Base-by-base conservation (phyloP, 1,139 yeast genomes). In the Kodamaea suecica region DNA sequence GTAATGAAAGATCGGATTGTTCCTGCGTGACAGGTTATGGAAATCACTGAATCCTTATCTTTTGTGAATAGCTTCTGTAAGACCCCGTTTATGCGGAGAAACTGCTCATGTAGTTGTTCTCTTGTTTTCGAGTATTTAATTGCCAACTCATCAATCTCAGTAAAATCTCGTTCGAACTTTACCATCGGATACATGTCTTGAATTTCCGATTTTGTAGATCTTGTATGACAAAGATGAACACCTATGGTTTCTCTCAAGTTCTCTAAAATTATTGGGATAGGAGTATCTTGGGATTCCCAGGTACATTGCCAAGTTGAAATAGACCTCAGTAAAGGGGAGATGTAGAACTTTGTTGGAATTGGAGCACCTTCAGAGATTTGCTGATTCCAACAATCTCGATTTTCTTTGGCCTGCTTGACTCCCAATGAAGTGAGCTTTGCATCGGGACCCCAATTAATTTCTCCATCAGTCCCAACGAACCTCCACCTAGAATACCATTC, bases 211-310 rank as follows among this genome's bases (percentile, higher is more conserved):
- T 63, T 66, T 2, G 67, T 44, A 2, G 74, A 61, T 35, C 92
- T 59, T 51, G 73, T 69, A 53, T 84, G 88, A 53, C 94, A 84
- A 3, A 78, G 59, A 52, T 84, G 85, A 11, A 62, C 63, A 1
- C 92, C 92, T 17, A 79, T 68, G 0, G 81, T 78, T 53, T 84
- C 94, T 35, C 94, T 63, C 4, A 83, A 48, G 28, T 70, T 66
- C 38, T 84, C 92, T 31, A 61, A 57, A 14, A 78, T 66, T 10
- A 69, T 36, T 4, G 77, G 78, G 13, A 31, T 45, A 3, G 59
- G 55, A 21, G 50, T 48, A 12, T 61, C 48, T 12, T 74, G 62
- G 5, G 63, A 74, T 5, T 61, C 52, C 90, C 90, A 81, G 2
- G 87, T 80, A 23, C 66, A 60, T 7, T 61, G 53, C 50, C 78